Base-by-base conservation (phyloP, 805 yeast genomes). In the Ogataea naganishii region DNA sequence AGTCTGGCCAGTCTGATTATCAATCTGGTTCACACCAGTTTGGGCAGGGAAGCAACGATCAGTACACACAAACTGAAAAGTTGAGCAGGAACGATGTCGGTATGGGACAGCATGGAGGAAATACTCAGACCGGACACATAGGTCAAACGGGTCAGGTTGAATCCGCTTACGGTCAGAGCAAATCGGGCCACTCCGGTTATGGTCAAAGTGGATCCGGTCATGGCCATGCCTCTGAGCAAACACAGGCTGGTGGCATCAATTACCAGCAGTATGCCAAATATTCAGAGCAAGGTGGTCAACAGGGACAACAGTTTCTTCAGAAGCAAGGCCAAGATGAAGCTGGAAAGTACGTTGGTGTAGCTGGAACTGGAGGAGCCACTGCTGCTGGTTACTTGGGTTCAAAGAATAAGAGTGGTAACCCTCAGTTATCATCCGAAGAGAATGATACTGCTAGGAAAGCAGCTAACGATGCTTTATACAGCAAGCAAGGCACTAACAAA, bases 371-470 rank as follows among this genome's bases (percentile, higher is more conserved):
- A n/a, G 29, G 12, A 19, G 37, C 23, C n/a, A 18, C 40, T 16
- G 45, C 38, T 8, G 41, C 39, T 5, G 40, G 38, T 11, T 40
- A 38, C 24, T 12, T 35, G 29, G 23, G 37, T 28, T 2, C 30
- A 29, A 31, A 23, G 10, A 32, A 22, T 14, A 15, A 20, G 7
- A 21, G 23, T 8, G 33, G 37, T 13, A 40, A 41, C 20, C 34
- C 37, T 7, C 28, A 39, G 14, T 24, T 43, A 25, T 30, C 36
- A 14, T 24, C 31, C 6, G 35, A 35, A 27, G 40, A 43, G 27
- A 43, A 43, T 20, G 18, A 35, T 10, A 29, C 36, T 30, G 47
- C 47, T 17, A 37, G 23, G 18, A 36, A 27, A 18, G 44, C 49
- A 14, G 47, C 49, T 9, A 22, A 31, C 14, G 29, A 35, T 10